Evolutionary conservation across 441 rosid genomes (phyloP), one percentile per base, ranked within the genome.

Genomic region (Mallotus repandus): DNA sequence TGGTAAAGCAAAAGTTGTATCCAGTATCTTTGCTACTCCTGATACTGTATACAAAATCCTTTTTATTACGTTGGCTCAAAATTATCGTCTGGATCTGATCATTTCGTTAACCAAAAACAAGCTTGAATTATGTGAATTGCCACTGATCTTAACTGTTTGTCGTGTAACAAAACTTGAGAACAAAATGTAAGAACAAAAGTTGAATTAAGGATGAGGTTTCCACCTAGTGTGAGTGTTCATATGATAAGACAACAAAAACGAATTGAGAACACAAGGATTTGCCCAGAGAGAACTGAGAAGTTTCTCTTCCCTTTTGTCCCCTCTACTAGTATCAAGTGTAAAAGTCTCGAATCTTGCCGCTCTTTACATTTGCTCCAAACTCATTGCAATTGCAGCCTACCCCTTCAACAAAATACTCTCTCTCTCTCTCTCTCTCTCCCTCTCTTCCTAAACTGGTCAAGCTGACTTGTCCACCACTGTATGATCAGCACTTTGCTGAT

Each of bases 291-390:
- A 77, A 80, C 74, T 38, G 58, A 58, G 64, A 58, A 69, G 80
- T 73, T 81, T 55, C 67, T 64, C 73, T 79, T 69, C 72, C 82
- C 76, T 77, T 63, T 68, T 15, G 16, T 76, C 58, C 66, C 58
- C 72, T 57, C 1, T n/a, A 16, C 11, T 35, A 55, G 83, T 70
- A 73, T 70, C 45, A 43, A 70, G 53, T 77, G 76, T 76, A 71
- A 58, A 80, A 71, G 78, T 50, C 78, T 67, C 32, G 5, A 63
- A 74, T 57, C 68, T 74, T 25, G 84, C 84, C 86, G 87, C 80
- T 82, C 74, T 87, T 82, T 85, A 87, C 91, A 87, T 79, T 84
- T 81, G 81, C 74, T 74, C 79, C 80, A 29, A 81, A 83, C 87
- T 88, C 87, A 75, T 79, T 76, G 71, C 79, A 58, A 58, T 77